Percentiles rank a stretch among this genome's conserved stretches.
Conservation (phyloP, 2,329 filamentous ascomycete species). For the Teratosphaeria gauchensis region DNA sequence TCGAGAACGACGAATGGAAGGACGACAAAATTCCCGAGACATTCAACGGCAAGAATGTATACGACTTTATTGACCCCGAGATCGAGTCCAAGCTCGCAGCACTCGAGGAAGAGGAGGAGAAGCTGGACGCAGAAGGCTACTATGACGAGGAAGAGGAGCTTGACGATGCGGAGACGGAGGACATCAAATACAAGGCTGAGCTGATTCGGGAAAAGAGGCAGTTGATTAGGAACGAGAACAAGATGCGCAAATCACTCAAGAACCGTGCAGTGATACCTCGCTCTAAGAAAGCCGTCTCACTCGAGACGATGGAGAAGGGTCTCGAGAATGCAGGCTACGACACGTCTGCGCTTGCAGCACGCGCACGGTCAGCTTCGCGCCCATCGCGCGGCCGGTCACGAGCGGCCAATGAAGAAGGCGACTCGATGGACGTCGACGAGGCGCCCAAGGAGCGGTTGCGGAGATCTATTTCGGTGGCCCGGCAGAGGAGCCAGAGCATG, state of each 20-base stretch:
- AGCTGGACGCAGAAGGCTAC: constrained; percentile 80
- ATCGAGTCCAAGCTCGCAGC: constrained; percentile 88
- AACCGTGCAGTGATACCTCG: constrained; percentile 91
- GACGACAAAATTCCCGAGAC: constrained; percentile 92
- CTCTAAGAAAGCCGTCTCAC: constrained; percentile 66
- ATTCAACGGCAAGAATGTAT: constrained; percentile 91
- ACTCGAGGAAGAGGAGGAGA: constrained; percentile 91
- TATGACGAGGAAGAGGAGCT: constrained; percentile 74
- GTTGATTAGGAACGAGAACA: constrained; percentile 85
- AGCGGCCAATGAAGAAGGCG: constrained; percentile 45
- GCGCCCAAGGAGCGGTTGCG: constrained; percentile 28
- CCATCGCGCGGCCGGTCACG: constrained; percentile 59
- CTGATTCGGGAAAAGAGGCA: constrained; percentile 90
- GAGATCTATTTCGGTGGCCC: constrained; percentile 56
- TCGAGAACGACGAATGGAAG: constrained; percentile 88
- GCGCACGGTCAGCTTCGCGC: constrained; percentile 59
- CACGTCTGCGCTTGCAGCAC: constrained; percentile 61
- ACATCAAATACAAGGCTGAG: constrained; percentile 83
- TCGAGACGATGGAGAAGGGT: constrained; percentile 78
- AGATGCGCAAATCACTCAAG: constrained; percentile 94
- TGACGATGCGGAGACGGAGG: constrained; percentile 80
- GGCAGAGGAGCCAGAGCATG: constrained; percentile 52
- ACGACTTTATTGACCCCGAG: constrained; percentile 93
- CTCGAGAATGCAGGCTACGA: constrained; percentile 81
- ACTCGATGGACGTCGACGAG: constrained; percentile 60